Evolutionary conservation across 192 early-diverging fungal genomes (phyloP).

Genomic region (Geranomyces variabilis): DNA sequence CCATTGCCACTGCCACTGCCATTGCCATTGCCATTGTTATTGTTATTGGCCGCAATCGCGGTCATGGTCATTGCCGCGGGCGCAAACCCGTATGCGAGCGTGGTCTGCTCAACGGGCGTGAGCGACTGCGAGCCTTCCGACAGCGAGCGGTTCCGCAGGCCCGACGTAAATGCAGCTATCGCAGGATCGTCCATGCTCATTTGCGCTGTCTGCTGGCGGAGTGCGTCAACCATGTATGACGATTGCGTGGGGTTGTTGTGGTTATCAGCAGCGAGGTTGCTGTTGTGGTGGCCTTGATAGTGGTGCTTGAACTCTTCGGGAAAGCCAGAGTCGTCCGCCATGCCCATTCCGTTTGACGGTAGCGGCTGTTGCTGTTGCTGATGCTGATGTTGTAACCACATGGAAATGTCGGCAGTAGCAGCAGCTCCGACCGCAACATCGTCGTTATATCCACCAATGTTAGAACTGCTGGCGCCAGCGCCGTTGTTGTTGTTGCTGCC

Average conservation of each 20-base stretch:
- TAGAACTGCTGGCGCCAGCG: no score
- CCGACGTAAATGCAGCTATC: not conserved
- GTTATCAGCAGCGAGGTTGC: no score
- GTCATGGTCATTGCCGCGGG: not conserved
- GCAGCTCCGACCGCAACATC: no score
- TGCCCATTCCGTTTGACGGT: no score
- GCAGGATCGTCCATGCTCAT: slow-evolving; percentile 10
- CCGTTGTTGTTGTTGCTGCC: no score
- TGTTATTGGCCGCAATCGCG: not conserved
- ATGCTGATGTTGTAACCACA: no score
- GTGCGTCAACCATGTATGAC: not conserved
- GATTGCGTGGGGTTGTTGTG: not conserved
- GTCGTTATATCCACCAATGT: no score
- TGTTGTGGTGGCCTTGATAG: not conserved
- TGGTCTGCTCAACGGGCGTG: not conserved
- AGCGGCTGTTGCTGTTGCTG: no score
- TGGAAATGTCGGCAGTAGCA: no score
- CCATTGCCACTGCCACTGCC: not conserved
- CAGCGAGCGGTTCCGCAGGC: slow-evolving; percentile 1
- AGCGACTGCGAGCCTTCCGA: slow-evolving; percentile 5
- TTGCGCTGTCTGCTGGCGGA: not conserved
- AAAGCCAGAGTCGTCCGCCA: not conserved
- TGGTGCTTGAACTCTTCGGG: not conserved
- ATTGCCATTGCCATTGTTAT: not conserved
- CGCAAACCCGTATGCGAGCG: not conserved